Evolutionary conservation across 192 early-diverging fungal genomes (phyloP).

Genomic region (Podila verticillata): DNA sequence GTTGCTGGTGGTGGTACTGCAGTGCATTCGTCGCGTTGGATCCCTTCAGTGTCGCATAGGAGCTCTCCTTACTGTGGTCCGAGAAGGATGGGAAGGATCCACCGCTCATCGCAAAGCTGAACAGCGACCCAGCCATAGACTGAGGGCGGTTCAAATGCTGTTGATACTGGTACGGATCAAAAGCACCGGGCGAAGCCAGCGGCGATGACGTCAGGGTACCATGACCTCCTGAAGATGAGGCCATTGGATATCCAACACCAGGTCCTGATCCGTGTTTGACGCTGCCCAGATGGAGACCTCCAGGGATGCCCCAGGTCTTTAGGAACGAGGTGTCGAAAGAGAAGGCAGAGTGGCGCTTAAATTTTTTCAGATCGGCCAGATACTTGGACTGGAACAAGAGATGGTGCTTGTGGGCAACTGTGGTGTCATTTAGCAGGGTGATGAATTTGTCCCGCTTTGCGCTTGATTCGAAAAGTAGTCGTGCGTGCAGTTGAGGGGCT

Average conservation of each 20-base stretch:
- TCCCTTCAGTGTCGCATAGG: conserved; percentile 38
- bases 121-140: conserved; percentile 44
- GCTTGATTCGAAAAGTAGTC: conserved; percentile 24
- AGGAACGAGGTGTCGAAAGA: conserved; percentile 48
- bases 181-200: conserved; percentile 29
- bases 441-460: conserved; percentile 16
- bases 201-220: conserved; percentile 18
- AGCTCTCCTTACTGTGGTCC: conserved; percentile 31
- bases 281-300: conserved; percentile 34
- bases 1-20: conserved; percentile 37
- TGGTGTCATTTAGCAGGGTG: conserved; percentile 21
- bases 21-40: conserved; percentile 31
- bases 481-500: conserved; percentile 13
- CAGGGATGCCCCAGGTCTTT: conserved; percentile 46
- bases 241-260: conserved; percentile 4
- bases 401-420: conserved; percentile 35
- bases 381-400: conserved; percentile 49
- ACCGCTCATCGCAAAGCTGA: conserved; percentile 30
- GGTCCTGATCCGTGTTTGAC: conserved; percentile 9
- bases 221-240: neutral
- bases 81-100: conserved; percentile 33
- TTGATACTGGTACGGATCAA: conserved; percentile 35
- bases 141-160: conserved; percentile 42
- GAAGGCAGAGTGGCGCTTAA: conserved; percentile 47
- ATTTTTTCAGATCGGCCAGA: conserved; percentile 45